Evolutionary conservation across 805 yeast species (phyloP), one percentile per base, ranked within the genome.

Genomic region (Phaffomyces opuntiae): DNA sequence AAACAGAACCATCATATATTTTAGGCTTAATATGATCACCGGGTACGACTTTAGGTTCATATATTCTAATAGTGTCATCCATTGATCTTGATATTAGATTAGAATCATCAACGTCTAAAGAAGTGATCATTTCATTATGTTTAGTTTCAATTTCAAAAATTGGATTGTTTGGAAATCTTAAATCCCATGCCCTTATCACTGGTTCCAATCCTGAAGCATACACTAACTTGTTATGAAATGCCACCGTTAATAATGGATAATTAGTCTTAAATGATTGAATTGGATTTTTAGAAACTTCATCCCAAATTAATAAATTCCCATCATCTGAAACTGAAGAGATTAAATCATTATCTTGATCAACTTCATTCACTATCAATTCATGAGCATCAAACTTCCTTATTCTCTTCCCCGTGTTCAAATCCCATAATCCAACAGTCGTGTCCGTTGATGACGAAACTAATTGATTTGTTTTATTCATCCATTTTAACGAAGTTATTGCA

Each of bases 161-260:
- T 0, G 75, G 70, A 7, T 53, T 47, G 1, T 64, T 63, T 6
- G 66, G 46, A 4, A 67, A 60, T 44, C 87, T 62, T 8, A 77
- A 41, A 55, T 87, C 95, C 65, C 74, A 81, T 3, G 79, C 81
- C 37, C 65, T 57, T 0, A 87, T 70, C 0, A 69, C 65, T 1
- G 87, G 83, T 51, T 87, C 91, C 3, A 87, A 74, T 0, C 95
- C 95, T 0, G 82, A 67, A 6, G 78, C 69, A 52, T 69, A 86
- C 5, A 83, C 53, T 13, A 66, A 61, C 14, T 64, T 60, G 1
- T 75, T 79, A 37, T 62, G 61, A 48, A 65, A 54, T 8, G 69
- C 73, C 7, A 77, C 75, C 0, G 86, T 68, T 19, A 84, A 61
- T 1, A 86, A 53, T 0, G 95, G 93, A 53, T 69, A 82, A 2